phyloP scores from a whole-genome alignment of 441 rosid species.

The Melastoma candidum region DNA sequence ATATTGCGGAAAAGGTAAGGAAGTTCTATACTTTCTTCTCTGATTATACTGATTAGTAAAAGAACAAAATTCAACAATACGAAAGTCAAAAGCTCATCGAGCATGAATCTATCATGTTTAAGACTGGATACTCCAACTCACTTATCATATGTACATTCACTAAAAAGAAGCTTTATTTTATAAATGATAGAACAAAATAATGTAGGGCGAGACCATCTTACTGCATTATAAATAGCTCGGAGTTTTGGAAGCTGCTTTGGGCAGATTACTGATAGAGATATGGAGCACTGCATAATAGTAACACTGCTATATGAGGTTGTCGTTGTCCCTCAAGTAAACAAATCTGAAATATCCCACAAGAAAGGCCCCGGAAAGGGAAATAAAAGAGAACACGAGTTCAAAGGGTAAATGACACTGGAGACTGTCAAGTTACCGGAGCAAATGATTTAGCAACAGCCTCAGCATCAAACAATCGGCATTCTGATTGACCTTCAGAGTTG shows the following conservation, averaged over 20 bases:
- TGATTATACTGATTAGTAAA: too few species aligned
- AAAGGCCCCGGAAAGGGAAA: too few species aligned
- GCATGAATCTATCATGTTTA: too few species aligned
- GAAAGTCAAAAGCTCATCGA: too few species aligned
- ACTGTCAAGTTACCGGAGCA: conserved; percentile 40
- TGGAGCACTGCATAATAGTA: conserved; percentile 52
- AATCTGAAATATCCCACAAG: conserved; percentile 2
- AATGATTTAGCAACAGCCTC: conserved; percentile 81
- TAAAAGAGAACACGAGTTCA: too few species aligned
- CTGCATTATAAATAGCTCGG: conserved; percentile 72
- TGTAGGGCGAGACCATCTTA: conserved; percentile 28
- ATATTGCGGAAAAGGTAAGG: neutral
- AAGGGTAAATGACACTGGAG: conserved; percentile 3
- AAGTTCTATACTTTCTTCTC: too few species aligned
- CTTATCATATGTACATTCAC: neutral
- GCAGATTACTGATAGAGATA: conserved; percentile 83
- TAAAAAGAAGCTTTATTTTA: neutral
- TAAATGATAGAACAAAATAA: neutral
- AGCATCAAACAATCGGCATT: conserved; percentile 81
- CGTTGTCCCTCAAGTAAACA: conserved; percentile 8
- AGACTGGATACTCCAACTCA: too few species aligned
- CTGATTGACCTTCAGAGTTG: conserved; percentile 46
- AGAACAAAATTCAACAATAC: too few species aligned
- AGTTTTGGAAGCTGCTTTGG: conserved; percentile 93
- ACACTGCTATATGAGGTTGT: conserved; percentile 17